These are phyloP conservation scores for Candida pini DNA, from an alignment of 805 yeast species.

Conservation along the genomic window DNA sequence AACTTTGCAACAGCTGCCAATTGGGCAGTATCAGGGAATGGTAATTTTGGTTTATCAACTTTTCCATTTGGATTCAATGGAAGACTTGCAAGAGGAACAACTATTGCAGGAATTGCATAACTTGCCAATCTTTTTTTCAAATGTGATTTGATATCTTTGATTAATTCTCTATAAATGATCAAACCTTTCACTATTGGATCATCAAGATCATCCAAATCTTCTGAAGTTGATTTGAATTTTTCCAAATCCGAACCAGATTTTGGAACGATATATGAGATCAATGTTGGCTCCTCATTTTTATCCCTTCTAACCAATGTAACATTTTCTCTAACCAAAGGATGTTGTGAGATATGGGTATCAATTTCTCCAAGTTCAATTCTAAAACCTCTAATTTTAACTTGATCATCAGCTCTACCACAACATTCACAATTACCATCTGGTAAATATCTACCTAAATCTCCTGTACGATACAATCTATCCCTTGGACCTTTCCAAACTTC, in stretches of 20 bases:
- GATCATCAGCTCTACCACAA: conserved; percentile 98
- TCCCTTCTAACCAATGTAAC: conserved; percentile 88
- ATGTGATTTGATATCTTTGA: conserved; percentile 75
- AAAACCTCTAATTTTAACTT: conserved; percentile 97
- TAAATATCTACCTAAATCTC: conserved; percentile 92
- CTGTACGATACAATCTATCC: conserved; percentile 93
- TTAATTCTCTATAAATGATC: conserved; percentile 66
- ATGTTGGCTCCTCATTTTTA: conserved; percentile 85
- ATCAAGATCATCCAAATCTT: conserved; percentile 39
- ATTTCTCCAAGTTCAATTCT: conserved; percentile 98
- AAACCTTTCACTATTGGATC: conserved; percentile 77
- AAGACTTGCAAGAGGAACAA: conserved; percentile 78
- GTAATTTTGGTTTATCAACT: conserved; percentile 94
- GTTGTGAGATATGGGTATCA: conserved; percentile 94
- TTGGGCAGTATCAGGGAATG: conserved; percentile 89
- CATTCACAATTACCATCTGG: conserved; percentile 98
- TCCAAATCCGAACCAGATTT: conserved; percentile 40
- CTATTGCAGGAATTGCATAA: conserved; percentile 88
- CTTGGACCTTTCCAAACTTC: conserved; percentile 88
- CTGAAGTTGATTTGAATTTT: conserved; percentile 45
- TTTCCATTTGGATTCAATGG: conserved; percentile 98
- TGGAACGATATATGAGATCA: conserved; percentile 90
- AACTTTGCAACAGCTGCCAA: conserved; percentile 66
- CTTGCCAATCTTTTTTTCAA: conserved; percentile 85
- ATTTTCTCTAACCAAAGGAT: conserved; percentile 87